Evolutionary conservation across 169 alveolate species (phyloP), one percentile per base, ranked within the genome.

Genomic region (Plasmodium vinckei): DNA sequence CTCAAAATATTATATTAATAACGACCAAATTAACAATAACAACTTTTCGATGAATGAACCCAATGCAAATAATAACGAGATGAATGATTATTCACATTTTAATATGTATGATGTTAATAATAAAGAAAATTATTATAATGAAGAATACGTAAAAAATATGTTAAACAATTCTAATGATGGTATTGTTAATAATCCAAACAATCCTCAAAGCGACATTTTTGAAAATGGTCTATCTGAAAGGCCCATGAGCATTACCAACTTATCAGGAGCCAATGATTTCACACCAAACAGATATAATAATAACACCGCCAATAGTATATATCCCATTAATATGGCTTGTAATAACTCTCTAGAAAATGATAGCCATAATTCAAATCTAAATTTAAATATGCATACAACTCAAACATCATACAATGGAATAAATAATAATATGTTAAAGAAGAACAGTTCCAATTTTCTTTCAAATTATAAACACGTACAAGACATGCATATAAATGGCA

Each of bases 401-500:
- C 2, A 46, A 23, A 3, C 33, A 10, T 17, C 77, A 49, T 51
- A 23, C 15, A 25, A 33, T 54, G 72, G 60, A 5, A 19, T 25
- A 21, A 64, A 51, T 56, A 57, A 63, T 12, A 75, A 75, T 0
- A 64, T 75, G 47, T 63, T 42, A 67, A 64, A 75, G n/a, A 5
- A 65, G 33, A 64, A 77, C 5, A 33, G 7, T 4, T 4, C 42
- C 4, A 33, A 0, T 33, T 53, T 49, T 9, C 57, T 46, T 51
- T 7, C 9, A 2, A 51, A 27, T 53, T 27, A 53, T 27, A 49
- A n/a, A 12, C 10, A 60, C 5, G 57, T 51, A 9, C 88, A 64
- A 42, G 77, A 42, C 21, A 42, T 77, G 70, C 65, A 77, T 54
- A 56, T 49, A 1, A 54, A 77, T 44, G 88, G 54, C n/a, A 46